Percentiles rank a stretch among this genome's conserved stretches.
Evolutionary conservation across 2,329 filamentous ascomycete species (phyloP).

Genomic region (Scytalidium sp.): DNA sequence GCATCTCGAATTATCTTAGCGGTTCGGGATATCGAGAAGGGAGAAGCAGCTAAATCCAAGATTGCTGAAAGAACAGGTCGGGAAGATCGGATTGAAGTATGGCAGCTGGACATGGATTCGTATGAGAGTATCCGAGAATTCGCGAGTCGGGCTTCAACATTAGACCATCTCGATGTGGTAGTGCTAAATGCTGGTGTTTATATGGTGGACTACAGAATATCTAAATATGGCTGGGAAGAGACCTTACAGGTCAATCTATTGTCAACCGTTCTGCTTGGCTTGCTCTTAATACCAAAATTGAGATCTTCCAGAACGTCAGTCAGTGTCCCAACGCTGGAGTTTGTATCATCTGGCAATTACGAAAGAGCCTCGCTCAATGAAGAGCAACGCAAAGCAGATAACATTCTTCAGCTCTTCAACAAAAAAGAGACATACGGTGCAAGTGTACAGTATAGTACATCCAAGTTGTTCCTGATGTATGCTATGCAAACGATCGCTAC

Average conservation of each 20-base stretch:
- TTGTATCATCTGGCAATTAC: too few relatives aligned
- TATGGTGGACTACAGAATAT: not conserved
- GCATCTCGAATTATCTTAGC: conserved; percentile 35
- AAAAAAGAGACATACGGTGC: too few relatives aligned
- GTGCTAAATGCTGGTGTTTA: conserved; percentile 39
- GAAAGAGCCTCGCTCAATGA: too few relatives aligned
- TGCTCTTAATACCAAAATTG: conserved; percentile 5
- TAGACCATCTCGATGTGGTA: too few relatives aligned
- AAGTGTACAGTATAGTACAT: too few relatives aligned
- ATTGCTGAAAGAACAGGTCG: conserved; percentile 13
- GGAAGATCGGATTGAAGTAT: conserved; percentile 38
- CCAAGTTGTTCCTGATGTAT: too few relatives aligned
- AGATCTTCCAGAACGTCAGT: conserved; percentile 2
- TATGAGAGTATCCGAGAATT: conserved; percentile 44
- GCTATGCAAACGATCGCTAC: too few relatives aligned
- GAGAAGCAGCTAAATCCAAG: conserved; percentile 24
- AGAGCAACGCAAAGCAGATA: too few relatives aligned
- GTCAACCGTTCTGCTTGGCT: conserved; percentile 2
- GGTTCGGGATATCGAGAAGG: conserved; percentile 33
- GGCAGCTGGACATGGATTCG: conserved; percentile 44
- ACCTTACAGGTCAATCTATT: conserved; percentile 6
- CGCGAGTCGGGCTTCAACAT: conserved; percentile 21
- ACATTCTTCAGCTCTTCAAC: too few relatives aligned
- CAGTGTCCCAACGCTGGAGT: too few relatives aligned
- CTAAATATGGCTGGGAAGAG: conserved; percentile 2